Evolutionary conservation across 306 rosid genomes (phyloP).

Genomic region (Rubus parviflorus): DNA sequence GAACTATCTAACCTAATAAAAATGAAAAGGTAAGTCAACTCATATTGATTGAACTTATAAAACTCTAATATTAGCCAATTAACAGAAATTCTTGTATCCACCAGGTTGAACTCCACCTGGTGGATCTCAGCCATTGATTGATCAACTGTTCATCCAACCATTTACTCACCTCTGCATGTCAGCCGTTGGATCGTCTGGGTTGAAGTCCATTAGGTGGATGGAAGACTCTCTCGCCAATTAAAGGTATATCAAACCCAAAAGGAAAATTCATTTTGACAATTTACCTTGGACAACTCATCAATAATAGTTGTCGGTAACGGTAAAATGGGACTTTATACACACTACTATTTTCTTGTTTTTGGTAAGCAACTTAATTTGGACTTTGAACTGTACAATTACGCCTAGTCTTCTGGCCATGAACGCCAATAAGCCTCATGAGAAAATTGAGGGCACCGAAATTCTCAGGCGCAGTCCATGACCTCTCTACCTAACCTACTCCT

Average conservation of each 20-base stretch:
- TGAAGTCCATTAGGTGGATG: no score
- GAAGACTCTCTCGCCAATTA: no score
- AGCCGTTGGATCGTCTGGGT: no score
- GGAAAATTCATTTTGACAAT: background rate
- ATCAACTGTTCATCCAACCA: no score
- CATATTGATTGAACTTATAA: background rate
- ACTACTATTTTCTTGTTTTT: background rate
- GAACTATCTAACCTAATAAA: background rate
- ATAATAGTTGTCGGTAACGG: background rate
- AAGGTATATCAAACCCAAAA: no score
- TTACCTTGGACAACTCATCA: no score
- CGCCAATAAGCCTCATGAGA: background rate
- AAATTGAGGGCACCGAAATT: background rate
- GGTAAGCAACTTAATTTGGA: background rate
- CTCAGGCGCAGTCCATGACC: conserved; percentile 10
- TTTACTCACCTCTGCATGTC: no score
- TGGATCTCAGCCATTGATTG: no score
- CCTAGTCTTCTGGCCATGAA: no score
- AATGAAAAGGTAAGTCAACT: background rate
- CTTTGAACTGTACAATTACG: background rate
- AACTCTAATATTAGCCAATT: background rate
- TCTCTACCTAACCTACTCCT: conserved; percentile 7
- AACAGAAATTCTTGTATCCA: no score
- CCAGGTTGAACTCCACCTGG: no score
- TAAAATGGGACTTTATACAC: background rate